Conservation (phyloP, 129 eudicot genomes). For the Scalesia atractyloides region DNA sequence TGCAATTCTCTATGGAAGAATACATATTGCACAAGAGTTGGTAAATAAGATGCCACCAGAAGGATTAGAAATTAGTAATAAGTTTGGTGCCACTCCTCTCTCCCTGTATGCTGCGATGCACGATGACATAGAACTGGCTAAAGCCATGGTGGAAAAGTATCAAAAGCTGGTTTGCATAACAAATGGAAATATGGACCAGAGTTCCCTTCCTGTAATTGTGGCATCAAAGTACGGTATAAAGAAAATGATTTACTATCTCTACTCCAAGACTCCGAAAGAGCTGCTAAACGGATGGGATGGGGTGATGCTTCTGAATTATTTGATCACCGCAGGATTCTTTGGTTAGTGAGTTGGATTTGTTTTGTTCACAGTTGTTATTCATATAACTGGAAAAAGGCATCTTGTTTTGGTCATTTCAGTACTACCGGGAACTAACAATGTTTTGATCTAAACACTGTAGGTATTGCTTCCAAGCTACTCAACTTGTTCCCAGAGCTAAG, state of each 20-base stretch:
- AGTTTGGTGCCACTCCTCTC: constrained; percentile 46
- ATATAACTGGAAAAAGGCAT: too few relatives aligned
- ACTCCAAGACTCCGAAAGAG: constrained; percentile 42
- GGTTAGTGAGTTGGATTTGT: constrained; percentile 32
- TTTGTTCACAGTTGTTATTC: not conserved
- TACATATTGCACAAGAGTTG: constrained; percentile 36
- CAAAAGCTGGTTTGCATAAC: constrained; percentile 26
- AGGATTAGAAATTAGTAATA: constrained; percentile 37
- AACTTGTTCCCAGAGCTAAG: constrained; percentile 40
- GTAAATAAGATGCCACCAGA: constrained; percentile 27
- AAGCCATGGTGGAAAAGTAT: constrained; percentile 37
- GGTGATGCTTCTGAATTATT: constrained; percentile 43
- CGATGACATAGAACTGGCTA: constrained; percentile 32
- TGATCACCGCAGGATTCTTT: constrained; percentile 53
- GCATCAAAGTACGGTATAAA: constrained; percentile 51
- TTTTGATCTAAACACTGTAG: constrained; percentile 16
- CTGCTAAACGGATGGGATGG: constrained; percentile 40
- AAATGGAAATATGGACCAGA: constrained; percentile 37
- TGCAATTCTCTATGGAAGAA: constrained; percentile 43
- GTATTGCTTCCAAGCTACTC: constrained; percentile 44
- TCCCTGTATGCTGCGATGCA: constrained; percentile 44
- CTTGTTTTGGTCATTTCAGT: not conserved
- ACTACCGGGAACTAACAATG: not conserved
- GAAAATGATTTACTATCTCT: constrained; percentile 52
- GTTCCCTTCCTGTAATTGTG: constrained; percentile 52